Percentiles rank a stretch among this genome's conserved stretches.
Conservation (phyloP, 306 rosid genomes). For the Vigna nakashimae region DNA sequence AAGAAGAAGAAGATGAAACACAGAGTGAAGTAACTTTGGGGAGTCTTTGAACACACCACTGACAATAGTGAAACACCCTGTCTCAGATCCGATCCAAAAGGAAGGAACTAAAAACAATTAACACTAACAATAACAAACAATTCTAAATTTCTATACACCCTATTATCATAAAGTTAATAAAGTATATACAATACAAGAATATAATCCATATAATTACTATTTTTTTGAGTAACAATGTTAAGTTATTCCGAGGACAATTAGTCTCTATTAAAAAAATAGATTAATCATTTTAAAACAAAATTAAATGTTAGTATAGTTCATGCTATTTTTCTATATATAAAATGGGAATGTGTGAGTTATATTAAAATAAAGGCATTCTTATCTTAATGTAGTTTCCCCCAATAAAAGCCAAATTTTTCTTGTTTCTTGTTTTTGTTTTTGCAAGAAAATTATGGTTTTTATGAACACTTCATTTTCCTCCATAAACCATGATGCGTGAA, state of each 20-base stretch:
- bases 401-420: constrained; percentile 5
- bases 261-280: no score
- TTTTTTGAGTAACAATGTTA: no score
- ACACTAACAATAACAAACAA: constrained; percentile 15
- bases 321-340: background rate
- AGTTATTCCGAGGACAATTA: no score
- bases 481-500: constrained; percentile 8
- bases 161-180: background rate
- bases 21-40: constrained; percentile 65
- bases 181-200: no score
- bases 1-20: background rate
- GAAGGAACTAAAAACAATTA: constrained; percentile 39
- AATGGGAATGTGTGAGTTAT: constrained; percentile 29
- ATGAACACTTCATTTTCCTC: constrained; percentile 7
- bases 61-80: constrained; percentile 45
- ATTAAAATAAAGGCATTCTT: constrained; percentile 42
- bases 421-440: constrained; percentile 38
- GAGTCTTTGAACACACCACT: constrained; percentile 47
- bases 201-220: no score
- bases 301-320: background rate
- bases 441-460: background rate
- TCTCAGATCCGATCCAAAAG: constrained; percentile 85
- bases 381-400: constrained; percentile 38
- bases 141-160: background rate
- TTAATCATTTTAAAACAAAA: no score